Conservation (phyloP, 805 yeast genomes). For the Helenozyma rhizophorensis region DNA sequence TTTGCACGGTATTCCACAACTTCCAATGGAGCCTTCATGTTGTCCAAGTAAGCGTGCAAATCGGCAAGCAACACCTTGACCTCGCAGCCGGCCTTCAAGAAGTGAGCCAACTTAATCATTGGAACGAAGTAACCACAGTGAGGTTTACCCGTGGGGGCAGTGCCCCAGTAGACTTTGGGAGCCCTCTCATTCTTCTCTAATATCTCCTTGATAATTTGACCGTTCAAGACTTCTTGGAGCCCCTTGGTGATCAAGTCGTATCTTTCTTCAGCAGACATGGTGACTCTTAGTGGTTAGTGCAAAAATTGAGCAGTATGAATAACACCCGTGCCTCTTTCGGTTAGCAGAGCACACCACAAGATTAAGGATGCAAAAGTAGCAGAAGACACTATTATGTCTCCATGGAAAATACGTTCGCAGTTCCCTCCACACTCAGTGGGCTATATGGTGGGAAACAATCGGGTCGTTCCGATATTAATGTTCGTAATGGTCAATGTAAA, state of each 20-base stretch:
- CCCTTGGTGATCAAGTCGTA: constrained; percentile 75
- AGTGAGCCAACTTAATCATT: constrained; percentile 93
- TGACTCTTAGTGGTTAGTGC: too few species aligned
- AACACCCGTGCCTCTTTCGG: too few species aligned
- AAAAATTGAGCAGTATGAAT: too few species aligned
- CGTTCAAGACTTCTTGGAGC: constrained; percentile 88
- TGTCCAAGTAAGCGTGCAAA: constrained; percentile 93
- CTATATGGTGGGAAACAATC: too few species aligned
- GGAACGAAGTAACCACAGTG: constrained; percentile 99
- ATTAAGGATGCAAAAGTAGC: too few species aligned
- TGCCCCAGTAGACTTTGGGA: constrained; percentile 93
- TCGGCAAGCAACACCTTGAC: constrained; percentile 91
- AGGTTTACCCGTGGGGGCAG: constrained; percentile 98
- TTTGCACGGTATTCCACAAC: constrained; percentile 84
- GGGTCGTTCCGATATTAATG: too few species aligned
- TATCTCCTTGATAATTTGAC: constrained; percentile 79
- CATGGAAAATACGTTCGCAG: too few species aligned
- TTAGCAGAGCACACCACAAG: too few species aligned
- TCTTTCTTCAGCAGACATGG: constrained; percentile 55
- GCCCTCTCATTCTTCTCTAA: constrained; percentile 79
- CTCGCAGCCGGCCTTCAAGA: constrained; percentile 93
- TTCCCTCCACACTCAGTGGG: too few species aligned
- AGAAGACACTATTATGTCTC: too few species aligned
- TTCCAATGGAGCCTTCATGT: constrained; percentile 97
- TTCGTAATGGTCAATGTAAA: too few species aligned